These are phyloP conservation scores for Entonaema liquescens DNA, from an alignment of 495 filamentous ascomycete species.

Conservation along the genomic window DNA sequence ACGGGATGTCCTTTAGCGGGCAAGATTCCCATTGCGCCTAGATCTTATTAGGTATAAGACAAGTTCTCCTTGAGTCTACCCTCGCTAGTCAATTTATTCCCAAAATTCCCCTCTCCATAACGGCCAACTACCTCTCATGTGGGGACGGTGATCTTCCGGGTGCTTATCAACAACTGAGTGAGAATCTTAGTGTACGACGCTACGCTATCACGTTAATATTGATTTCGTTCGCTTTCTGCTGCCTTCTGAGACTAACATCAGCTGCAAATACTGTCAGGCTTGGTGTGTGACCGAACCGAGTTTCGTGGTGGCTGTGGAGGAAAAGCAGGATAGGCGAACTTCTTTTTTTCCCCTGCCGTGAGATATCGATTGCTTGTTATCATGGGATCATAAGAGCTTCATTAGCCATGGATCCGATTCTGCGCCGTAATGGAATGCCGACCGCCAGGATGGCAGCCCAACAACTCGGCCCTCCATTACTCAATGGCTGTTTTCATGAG, in stretches of 20 bases:
- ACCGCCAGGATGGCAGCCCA: conserved; percentile 21
- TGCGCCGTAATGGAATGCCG: conserved; percentile 24
- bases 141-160: conserved; percentile 26
- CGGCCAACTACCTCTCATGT: conserved; percentile 30
- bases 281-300: conserved; percentile 15
- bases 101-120: conserved; percentile 26
- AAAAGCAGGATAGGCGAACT: conserved; percentile 13
- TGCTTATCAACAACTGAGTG: conserved; percentile 17
- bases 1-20: conserved; percentile 13
- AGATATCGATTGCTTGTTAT: conserved; percentile 21
- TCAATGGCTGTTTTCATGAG: conserved; percentile 57
- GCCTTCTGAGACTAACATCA: neutral
- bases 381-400: conserved; percentile 27
- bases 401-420: conserved; percentile 28
- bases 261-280: conserved; percentile 3
- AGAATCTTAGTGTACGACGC: conserved; percentile 15
- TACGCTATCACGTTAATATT: conserved; percentile 7
- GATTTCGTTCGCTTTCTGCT: neutral
- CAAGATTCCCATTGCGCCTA: conserved; percentile 27
- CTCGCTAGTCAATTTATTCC: conserved; percentile 16
- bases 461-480: conserved; percentile 45
- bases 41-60: conserved; percentile 21
- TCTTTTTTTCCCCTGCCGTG: conserved; percentile 7
- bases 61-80: conserved; percentile 12
- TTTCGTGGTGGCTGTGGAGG: conserved; percentile 32